Evolutionary conservation across 257 asterid genomes (phyloP).

Genomic region (Plantago elongata): DNA sequence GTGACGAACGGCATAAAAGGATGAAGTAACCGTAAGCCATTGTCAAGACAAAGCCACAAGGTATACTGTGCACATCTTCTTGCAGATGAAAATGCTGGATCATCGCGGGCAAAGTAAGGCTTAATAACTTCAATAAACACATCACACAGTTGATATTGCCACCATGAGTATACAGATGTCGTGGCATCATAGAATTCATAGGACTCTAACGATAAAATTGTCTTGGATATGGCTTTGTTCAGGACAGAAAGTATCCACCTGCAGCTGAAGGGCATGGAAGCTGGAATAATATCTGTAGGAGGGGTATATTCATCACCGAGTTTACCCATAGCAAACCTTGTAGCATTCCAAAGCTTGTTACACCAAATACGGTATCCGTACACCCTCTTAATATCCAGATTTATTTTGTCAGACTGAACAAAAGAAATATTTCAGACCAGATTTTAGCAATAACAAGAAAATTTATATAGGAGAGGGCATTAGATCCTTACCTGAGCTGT

Average conservation of each 20-base stretch:
- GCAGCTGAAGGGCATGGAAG: conserved; percentile 83
- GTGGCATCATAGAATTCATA: conserved; percentile 94
- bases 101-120: conserved; percentile 64
- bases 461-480: conserved; percentile 5
- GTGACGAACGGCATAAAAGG: conserved; percentile 97
- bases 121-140: conserved; percentile 91
- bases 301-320: conserved; percentile 88
- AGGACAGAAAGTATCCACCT: conserved; percentile 87
- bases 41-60: conserved; percentile 85
- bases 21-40: conserved; percentile 80
- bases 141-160: conserved; percentile 91
- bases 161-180: conserved; percentile 77
- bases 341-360: conserved; percentile 95
- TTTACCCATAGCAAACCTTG: conserved; percentile 89
- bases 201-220: conserved; percentile 54
- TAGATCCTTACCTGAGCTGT: conserved; percentile 79
- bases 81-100: conserved; percentile 38
- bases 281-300: conserved; percentile 44
- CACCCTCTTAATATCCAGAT: conserved; percentile 91
- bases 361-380: conserved; percentile 98
- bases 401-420: conserved; percentile 85
- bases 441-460: conserved; percentile 1
- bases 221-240: conserved; percentile 79
- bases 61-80: conserved; percentile 74
- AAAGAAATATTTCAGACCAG: conserved; percentile 13